Percentiles rank a stretch among this genome's conserved stretches.
Evolutionary conservation across 768 basidiomycete genomes (phyloP).

Genomic region (Imleria badia): DNA sequence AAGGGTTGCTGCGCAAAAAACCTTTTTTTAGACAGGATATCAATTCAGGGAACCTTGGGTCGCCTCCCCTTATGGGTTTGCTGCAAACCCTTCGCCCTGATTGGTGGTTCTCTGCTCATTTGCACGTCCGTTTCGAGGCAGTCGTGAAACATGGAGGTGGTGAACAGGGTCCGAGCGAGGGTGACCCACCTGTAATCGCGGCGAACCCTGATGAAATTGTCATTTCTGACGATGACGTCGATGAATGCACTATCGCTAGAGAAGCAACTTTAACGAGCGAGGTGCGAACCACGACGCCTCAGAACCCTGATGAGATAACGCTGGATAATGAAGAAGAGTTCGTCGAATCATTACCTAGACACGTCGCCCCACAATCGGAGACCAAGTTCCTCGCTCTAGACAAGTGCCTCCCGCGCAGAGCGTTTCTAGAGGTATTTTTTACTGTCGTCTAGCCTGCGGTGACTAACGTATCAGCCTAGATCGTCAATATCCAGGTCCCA

Average conservation of each 20-base stretch:
- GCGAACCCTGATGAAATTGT: constrained; percentile 41
- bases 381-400: constrained; percentile 90
- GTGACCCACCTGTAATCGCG: not conserved
- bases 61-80: constrained; percentile 81
- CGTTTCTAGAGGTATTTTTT: constrained; percentile 73
- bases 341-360: constrained; percentile 36
- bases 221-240: constrained; percentile 37
- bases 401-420: constrained; percentile 76
- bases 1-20: constrained; percentile 67
- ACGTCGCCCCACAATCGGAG: constrained; percentile 24
- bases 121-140: constrained; percentile 88
- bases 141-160: constrained; percentile 44
- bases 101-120: constrained; percentile 93
- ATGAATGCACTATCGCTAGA: constrained; percentile 5
- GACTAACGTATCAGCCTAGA: constrained; percentile 40
- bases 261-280: constrained; percentile 27
- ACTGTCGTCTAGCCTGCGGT: not conserved
- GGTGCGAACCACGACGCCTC: constrained; percentile 33
- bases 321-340: constrained; percentile 49
- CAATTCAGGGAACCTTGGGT: constrained; percentile 67
- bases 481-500: constrained; percentile 58
- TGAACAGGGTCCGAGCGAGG: not conserved
- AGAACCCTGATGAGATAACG: constrained; percentile 53
- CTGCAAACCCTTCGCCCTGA: constrained; percentile 68
- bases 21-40: constrained; percentile 77